phyloP scores from a whole-genome alignment of 164 flowering plant species.

The Macadamia integrifolia region DNA sequence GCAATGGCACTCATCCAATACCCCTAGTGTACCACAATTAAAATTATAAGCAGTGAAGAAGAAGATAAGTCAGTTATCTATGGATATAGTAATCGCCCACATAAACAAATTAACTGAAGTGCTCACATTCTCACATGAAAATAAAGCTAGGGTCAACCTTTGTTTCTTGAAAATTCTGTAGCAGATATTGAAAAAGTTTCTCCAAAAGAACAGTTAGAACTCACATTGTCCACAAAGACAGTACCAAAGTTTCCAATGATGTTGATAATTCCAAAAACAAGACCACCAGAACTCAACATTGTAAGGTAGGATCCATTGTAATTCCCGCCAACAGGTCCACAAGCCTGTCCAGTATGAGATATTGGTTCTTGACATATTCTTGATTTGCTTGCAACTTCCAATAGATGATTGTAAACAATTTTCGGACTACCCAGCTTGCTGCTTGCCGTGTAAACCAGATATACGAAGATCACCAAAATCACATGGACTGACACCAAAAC shows the following conservation, averaged over 20 bases:
- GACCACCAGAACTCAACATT: constrained; percentile 92
- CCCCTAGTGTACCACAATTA: constrained; percentile 39
- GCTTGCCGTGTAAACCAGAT: constrained; percentile 76
- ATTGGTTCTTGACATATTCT: constrained; percentile 68
- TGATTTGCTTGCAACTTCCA: constrained; percentile 62
- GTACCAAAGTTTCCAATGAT: constrained; percentile 96
- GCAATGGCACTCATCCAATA: constrained; percentile 98
- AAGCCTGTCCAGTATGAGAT: constrained; percentile 75
- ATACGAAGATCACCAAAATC: constrained; percentile 83
- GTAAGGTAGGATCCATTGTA: constrained; percentile 77
- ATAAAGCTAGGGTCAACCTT: neutral
- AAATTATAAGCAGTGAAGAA: neutral
- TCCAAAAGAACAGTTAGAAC: constrained; percentile 6
- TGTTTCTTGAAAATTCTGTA: no score
- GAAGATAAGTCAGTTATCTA: neutral
- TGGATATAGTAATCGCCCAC: no score
- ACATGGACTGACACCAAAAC: constrained; percentile 66
- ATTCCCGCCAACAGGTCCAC: constrained; percentile 85
- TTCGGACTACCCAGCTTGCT: constrained; percentile 85
- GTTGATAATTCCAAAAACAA: constrained; percentile 87
- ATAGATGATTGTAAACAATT: constrained; percentile 50
- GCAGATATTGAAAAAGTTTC: no score
- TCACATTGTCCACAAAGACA: constrained; percentile 92
- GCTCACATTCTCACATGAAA: no score
- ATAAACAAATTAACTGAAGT: no score